Evolutionary conservation across 106 monocot species (phyloP).

Genomic region (Vanilla planifolia): DNA sequence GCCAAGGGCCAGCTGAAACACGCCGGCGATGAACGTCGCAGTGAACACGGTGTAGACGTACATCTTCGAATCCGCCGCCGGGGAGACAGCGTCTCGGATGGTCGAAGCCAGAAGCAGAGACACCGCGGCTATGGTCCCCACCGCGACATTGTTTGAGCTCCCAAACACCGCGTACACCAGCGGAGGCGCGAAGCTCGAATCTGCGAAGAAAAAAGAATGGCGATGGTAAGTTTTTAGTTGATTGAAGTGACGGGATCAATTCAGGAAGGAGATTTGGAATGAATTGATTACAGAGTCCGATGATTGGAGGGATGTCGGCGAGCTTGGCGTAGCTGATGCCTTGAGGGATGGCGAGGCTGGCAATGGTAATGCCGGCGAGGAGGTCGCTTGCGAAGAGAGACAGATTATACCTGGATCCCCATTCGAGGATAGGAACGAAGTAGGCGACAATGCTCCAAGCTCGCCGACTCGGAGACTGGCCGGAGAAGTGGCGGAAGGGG

Average conservation of each 20-base stretch:
- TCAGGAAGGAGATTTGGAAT: neutral
- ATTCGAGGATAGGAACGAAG: constrained; percentile 43
- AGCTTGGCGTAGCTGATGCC: constrained; percentile 77
- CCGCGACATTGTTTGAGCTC: constrained; percentile 5
- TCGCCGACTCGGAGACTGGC: constrained; percentile 3
- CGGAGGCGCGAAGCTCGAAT: constrained; percentile 6
- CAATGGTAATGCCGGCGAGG: constrained; percentile 60
- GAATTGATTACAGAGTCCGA: constrained; percentile 55
- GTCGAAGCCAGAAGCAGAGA: constrained; percentile 4
- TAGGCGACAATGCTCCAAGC: constrained; percentile 21
- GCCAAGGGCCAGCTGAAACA: neutral
- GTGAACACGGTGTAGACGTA: constrained; percentile 1
- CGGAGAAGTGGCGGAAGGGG: constrained; percentile 39
- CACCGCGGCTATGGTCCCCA: constrained; percentile 4
- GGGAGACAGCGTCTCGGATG: neutral
- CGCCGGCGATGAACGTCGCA: neutral
- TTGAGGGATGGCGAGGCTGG: constrained; percentile 74
- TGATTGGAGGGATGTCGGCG: constrained; percentile 54
- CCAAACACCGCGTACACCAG: constrained; percentile 7
- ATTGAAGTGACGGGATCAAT: no score
- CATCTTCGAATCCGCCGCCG: neutral
- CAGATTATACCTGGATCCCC: constrained; percentile 41
- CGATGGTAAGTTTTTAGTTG: no score
- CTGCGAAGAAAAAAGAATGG: no score
- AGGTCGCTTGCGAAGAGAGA: constrained; percentile 34